phyloP scores from a whole-genome alignment of 352 stramenopile genomes.

The Pythium volutum region DNA sequence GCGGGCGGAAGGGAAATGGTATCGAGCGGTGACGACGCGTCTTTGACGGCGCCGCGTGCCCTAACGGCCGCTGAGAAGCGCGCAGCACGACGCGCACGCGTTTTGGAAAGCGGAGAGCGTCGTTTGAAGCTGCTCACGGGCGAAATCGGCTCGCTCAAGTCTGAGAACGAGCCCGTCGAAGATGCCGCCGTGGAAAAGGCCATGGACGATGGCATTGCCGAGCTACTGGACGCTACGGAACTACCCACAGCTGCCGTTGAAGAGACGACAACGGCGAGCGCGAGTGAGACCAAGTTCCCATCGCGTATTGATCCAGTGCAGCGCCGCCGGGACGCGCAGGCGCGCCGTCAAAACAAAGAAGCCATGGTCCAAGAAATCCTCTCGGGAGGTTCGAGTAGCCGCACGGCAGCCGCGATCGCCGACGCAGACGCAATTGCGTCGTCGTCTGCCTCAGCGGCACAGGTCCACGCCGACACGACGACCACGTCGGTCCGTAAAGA shows the following conservation, averaged over 20 bases:
- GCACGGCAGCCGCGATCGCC: not conserved
- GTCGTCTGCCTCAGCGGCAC: not conserved
- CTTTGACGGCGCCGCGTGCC: constrained; percentile 6
- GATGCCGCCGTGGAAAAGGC: constrained; percentile 34
- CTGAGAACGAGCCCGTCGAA: constrained; percentile 25
- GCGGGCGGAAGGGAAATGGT: constrained; percentile 10
- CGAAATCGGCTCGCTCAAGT: constrained; percentile 55
- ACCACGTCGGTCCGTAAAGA: constrained; percentile 7
- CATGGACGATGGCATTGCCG: constrained; percentile 45
- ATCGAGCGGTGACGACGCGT: not conserved
- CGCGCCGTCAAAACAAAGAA: constrained; percentile 58
- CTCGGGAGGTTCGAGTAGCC: constrained; percentile 17
- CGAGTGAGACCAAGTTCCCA: constrained; percentile 37
- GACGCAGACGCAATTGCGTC: not conserved
- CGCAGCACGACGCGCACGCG: constrained; percentile 52
- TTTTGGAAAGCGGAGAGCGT: constrained; percentile 56
- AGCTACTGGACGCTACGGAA: constrained; percentile 31
- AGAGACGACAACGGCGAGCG: not conserved
- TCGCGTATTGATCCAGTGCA: constrained; percentile 58
- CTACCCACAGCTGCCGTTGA: not conserved
- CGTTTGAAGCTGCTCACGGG: constrained; percentile 69
- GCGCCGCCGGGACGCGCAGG: constrained; percentile 62
- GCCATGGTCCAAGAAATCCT: constrained; percentile 50
- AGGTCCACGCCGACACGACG: constrained; percentile 5
- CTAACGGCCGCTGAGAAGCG: constrained; percentile 61